Evolutionary conservation across 345 rosid genomes (phyloP).

Genomic region (Arabis hirsuta): DNA sequence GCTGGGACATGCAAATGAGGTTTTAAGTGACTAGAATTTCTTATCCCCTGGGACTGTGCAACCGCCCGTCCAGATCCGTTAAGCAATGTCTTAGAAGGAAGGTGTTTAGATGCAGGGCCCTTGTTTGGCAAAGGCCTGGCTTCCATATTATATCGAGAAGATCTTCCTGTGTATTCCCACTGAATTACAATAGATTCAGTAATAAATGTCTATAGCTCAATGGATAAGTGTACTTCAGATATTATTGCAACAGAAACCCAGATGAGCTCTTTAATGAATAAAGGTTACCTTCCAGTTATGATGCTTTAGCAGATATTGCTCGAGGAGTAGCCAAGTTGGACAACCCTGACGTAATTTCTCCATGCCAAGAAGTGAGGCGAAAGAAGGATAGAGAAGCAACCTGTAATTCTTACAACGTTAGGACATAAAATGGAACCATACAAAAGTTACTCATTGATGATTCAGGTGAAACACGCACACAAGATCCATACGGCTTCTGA

Average conservation of each 20-base stretch:
- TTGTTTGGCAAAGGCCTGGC: constrained; percentile 49
- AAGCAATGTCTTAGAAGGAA: constrained; percentile 66
- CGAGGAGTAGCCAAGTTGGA: constrained; percentile 96
- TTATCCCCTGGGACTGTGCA: constrained; percentile 74
- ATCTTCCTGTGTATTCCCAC: constrained; percentile 90
- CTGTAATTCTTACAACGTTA: constrained; percentile 49
- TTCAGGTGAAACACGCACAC: constrained; percentile 66
- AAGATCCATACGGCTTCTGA: constrained; percentile 87
- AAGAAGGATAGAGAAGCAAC: constrained; percentile 88
- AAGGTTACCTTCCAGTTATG: constrained; percentile 89
- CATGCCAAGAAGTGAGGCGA: constrained; percentile 90
- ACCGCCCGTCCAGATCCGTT: constrained; percentile 83
- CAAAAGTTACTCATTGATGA: constrained; percentile 3
- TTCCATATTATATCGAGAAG: constrained; percentile 64
- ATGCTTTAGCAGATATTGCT: constrained; percentile 80
- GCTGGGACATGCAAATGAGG: constrained; percentile 54
- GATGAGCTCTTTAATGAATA: constrained; percentile 7
- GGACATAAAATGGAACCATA: constrained; percentile 27
- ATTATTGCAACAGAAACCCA: constrained; percentile 22
- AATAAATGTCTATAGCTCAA: constrained; percentile 29
- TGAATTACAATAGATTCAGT: constrained; percentile 57
- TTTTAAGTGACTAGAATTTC: constrained; percentile 61
- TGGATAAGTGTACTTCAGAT: constrained; percentile 21
- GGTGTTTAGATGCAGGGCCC: constrained; percentile 61
- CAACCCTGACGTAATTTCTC: constrained; percentile 92